Percentiles rank a stretch among this genome's conserved stretches.
Conservation (phyloP, 2,329 filamentous ascomycete species). For the Cladosporium phlei region DNA sequence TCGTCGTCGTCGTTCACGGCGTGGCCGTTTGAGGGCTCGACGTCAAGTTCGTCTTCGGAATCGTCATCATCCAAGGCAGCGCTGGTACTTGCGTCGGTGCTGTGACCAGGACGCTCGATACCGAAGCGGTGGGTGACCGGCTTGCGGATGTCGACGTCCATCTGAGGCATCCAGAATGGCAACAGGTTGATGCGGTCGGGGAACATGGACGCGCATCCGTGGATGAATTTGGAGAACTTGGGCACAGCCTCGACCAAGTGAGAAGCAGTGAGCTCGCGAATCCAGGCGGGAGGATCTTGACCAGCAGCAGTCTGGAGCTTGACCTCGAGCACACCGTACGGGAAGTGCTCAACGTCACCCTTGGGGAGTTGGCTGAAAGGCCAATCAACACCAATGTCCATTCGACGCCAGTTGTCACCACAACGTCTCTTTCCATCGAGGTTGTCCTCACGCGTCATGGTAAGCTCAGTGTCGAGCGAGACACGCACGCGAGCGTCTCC, state of each 20-base stretch:
- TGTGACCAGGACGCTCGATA: constrained; percentile 73
- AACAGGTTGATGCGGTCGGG: constrained; percentile 82
- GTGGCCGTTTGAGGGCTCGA: constrained; percentile 47
- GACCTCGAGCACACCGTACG: constrained; percentile 93
- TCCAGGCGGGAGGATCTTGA: constrained; percentile 94
- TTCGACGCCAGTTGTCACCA: constrained; percentile 91
- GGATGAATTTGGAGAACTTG: constrained; percentile 99
- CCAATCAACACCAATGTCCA: constrained; percentile 94
- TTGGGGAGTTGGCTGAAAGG: constrained; percentile 85
- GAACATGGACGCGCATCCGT: constrained; percentile 84
- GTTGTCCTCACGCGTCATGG: constrained; percentile 94
- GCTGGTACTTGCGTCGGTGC: constrained; percentile 69
- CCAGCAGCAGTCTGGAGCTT: constrained; percentile 96
- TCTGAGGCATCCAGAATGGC: constrained; percentile 97
- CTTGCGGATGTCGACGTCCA: constrained; percentile 96
- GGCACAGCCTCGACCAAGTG: constrained; percentile 98
- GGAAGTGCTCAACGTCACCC: constrained; percentile 83
- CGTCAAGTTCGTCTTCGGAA: constrained; percentile 58
- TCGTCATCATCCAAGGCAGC: constrained; percentile 74
- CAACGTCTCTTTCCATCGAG: constrained; percentile 70
- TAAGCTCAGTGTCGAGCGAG: constrained; percentile 91
- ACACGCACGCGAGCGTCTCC: constrained; percentile 95
- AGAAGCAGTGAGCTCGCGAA: constrained; percentile 84
- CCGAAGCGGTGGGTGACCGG: constrained; percentile 84
- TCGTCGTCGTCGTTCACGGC: constrained; percentile 37